Conservation (phyloP, 208 protist species). For the Trichomonas tenax region DNA sequence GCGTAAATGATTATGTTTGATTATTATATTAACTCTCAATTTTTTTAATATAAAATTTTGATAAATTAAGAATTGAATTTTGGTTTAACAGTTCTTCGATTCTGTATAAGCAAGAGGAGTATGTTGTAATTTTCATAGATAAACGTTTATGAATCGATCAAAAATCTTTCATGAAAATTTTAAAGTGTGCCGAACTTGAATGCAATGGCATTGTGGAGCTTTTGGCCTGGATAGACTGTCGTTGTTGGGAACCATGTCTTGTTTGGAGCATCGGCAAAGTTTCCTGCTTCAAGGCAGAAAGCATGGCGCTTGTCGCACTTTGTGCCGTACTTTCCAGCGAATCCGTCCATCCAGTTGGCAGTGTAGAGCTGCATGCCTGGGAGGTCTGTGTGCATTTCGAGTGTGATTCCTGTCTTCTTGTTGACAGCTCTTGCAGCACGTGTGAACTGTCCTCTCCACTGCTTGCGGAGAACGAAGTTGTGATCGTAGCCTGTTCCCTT, state of each 20-base stretch:
- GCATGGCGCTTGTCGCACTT: background rate
- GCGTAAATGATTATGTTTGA: too few species aligned
- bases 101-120: too few species aligned
- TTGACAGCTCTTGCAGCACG: background rate
- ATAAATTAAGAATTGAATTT: too few species aligned
- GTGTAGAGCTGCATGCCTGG: background rate
- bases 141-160: too few species aligned
- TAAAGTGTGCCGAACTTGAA: background rate
- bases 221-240: background rate
- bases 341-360: background rate
- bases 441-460: background rate
- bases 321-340: background rate
- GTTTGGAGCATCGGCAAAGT: background rate
- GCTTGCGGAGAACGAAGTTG: background rate
- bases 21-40: too few species aligned
- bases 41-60: too few species aligned
- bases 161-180: background rate
- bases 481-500: background rate
- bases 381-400: background rate
- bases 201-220: background rate
- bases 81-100: too few species aligned
- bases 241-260: background rate
- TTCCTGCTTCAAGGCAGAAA: background rate
- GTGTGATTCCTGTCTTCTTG: background rate
- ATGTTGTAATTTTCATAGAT: too few species aligned